Conservation (phyloP, 169 alveolate genomes). For the Plasmodium vivax region DNA sequence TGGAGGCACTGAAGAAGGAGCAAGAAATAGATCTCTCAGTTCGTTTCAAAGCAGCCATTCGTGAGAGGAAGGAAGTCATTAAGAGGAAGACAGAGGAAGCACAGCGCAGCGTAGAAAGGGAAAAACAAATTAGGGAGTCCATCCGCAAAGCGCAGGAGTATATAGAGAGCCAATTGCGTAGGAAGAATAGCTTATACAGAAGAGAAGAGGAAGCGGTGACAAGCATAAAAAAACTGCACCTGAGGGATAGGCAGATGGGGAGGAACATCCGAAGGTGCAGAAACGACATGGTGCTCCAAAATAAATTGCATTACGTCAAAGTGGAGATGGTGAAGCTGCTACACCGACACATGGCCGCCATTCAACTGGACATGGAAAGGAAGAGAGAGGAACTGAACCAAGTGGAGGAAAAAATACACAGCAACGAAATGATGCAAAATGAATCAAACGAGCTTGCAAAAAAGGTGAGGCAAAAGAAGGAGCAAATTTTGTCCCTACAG, state of each 20-base stretch:
- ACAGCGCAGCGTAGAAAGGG: slow-evolving; percentile 13
- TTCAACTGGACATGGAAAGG: neutral
- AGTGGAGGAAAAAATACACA: slow-evolving; percentile 4
- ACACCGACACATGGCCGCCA: neutral
- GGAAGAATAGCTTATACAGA: neutral
- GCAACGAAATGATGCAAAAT: slow-evolving; percentile 41
- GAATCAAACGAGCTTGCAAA: slow-evolving; percentile 18
- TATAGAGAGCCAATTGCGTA: neutral
- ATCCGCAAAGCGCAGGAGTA: neutral
- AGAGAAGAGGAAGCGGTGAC: neutral
- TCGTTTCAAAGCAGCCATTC: slow-evolving; percentile 1
- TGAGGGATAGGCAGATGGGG: neutral
- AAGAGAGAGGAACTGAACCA: neutral
- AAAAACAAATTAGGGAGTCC: slow-evolving; percentile 28
- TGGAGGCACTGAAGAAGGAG: slow-evolving; percentile 26
- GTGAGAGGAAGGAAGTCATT: slow-evolving; percentile 19
- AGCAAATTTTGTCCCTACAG: slow-evolving; percentile 46
- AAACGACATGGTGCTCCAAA: slow-evolving; percentile 4
- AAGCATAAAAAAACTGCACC: neutral
- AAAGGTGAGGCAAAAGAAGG: slow-evolving; percentile 34
- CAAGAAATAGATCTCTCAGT: neutral
- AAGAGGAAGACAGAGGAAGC: slow-evolving; percentile 3
- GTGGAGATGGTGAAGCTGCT: slow-evolving; percentile 1
- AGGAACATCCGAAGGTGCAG: slow-evolving; percentile 7
- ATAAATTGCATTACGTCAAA: slow-evolving; percentile 9